Base-by-base conservation (phyloP, 768 basidiomycete genomes). In the Megacollybia marginata region DNA sequence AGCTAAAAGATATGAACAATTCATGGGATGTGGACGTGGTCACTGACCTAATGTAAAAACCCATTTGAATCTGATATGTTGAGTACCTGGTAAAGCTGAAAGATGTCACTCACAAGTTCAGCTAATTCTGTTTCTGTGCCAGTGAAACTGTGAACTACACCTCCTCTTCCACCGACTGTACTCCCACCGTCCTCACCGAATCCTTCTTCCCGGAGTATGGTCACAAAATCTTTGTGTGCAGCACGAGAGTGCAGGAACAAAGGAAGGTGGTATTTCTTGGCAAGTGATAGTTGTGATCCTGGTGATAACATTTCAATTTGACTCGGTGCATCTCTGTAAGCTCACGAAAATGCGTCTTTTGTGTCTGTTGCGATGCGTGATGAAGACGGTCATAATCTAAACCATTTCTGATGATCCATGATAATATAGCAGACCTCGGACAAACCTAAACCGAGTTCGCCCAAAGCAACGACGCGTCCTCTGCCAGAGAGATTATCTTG, bases 131-230 rank as follows among this genome's bases (percentile, higher is more conserved):
- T 74, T 4, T 59, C 58, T 0, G 74, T 75, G 4, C 90, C 90
- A 0, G 88, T 89, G 64, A 89, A 89, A 53, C 85, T 87, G 59
- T 91, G 90, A 3, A 90, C 86, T 18, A 92, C 89, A 1, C 88
- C 89, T 4, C 87, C 83, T 18, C 69, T 71, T 15, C 71, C 80
- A 36, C 82, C 87, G 50, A 78, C 67, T 28, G 61, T 64, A 52
- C 60, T 63, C 3, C 84, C 83, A 28, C 82, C 76, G 55, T 78
- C 63, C 35, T 71, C 65, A 13, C 74, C 72, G 58, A 85, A 86
- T 1, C 85, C 82, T 54, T 83, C 80, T 49, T 83, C 80, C 19
- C 68, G 70, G 19, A 92, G 71, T 16, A 85, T 83, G 16, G 57
- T 60, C 23, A 88, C 78, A 51, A 92, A 72, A 55, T 91, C 89